A percentile compares a stretch with the other conserved stretches of the same genome.
phyloP scores from a whole-genome alignment of 2,329 filamentous ascomycete species.

The Ilyonectria destructans region DNA sequence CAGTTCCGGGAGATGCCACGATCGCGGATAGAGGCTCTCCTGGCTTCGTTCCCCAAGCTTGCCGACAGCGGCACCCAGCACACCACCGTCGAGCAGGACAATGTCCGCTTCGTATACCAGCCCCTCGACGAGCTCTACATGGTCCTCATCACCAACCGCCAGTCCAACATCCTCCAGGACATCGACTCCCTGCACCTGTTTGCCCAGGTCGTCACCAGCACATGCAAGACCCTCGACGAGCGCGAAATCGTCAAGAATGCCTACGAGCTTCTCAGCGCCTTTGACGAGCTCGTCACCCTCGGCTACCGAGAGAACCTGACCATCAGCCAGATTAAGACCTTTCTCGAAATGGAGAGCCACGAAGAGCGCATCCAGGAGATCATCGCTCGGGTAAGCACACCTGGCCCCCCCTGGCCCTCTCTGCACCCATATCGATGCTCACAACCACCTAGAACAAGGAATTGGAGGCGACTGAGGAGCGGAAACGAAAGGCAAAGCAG shows the following conservation, averaged over 20 bases:
- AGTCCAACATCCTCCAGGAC: slow-evolving; percentile 99
- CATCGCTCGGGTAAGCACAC: slow-evolving; percentile 81
- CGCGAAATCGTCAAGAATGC: slow-evolving; percentile 95
- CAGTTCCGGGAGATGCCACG: slow-evolving; percentile 98
- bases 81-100: slow-evolving; percentile 98
- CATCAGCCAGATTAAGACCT: slow-evolving; percentile 98
- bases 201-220: slow-evolving; percentile 95
- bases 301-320: slow-evolving; percentile 98
- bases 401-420: background rate
- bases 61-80: slow-evolving; percentile 97
- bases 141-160: slow-evolving; percentile 98
- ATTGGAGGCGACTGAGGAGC: slow-evolving; percentile 96
- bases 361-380: slow-evolving; percentile 99
- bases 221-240: slow-evolving; percentile 97
- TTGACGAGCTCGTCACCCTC: slow-evolving; percentile 96
- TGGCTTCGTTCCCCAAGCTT: slow-evolving; percentile 97
- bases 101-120: slow-evolving; percentile 99
- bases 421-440: slow-evolving; percentile 39
- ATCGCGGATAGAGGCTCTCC: slow-evolving; percentile 94
- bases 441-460: slow-evolving; percentile 86
- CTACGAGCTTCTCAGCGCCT: slow-evolving; percentile 95
- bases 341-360: slow-evolving; percentile 99
- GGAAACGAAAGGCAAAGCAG: slow-evolving; percentile 98
- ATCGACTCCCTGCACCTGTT: slow-evolving; percentile 99
- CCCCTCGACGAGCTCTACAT: slow-evolving; percentile 99